Evolutionary conservation across 169 alveolate genomes (phyloP), one percentile per base, ranked within the genome.

Genomic region (Plasmodium knowlesi): DNA sequence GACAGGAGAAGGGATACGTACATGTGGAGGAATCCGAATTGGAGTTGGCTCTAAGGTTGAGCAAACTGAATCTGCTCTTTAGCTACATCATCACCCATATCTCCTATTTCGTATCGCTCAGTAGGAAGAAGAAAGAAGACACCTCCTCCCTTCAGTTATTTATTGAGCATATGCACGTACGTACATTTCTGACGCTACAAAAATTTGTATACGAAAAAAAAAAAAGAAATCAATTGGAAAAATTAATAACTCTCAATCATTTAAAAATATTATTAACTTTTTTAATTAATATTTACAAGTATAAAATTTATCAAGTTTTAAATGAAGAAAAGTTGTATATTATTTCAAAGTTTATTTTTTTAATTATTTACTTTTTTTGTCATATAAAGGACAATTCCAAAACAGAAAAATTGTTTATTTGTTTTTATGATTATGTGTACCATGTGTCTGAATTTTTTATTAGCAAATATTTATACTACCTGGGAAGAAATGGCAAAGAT

Each of bases 381-480:
- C 37, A 79, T 76, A 67, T 88, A 61, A 61, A 28, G 28, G 82
- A 79, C 53, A 88, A 54, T 16, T 61, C 30, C 6, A 67, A 37
- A 28, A 41, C 43, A 2, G 89, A 78, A 46, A 79, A 80, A 50
- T 28, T 22, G 1, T 78, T 78, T 16, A 12, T 88, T 32, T 78
- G 73, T 57, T 88, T 79, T 79, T 88, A 88, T 54, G 94, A 88
- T 57, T 88, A 79, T 88, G 83, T 72, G 12, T 88, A 79, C 72
- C 71, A 88, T 39, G 83, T 67, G 22, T 14, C 50, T 28, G 46
- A 46, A 6, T 16, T 88, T 8, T 67, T 88, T 6, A 5, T 88
- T 1, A 80, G 73, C 12, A 79, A 32, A 79, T 88, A 88, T 78
- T 14, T 3, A 14, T 6, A 57, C 30, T 6, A 41, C 50, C n/a